Percentiles rank a stretch among this genome's conserved stretches.
phyloP scores from a whole-genome alignment of 2,329 filamentous ascomycete genomes.

The Cladosporium sp. region DNA sequence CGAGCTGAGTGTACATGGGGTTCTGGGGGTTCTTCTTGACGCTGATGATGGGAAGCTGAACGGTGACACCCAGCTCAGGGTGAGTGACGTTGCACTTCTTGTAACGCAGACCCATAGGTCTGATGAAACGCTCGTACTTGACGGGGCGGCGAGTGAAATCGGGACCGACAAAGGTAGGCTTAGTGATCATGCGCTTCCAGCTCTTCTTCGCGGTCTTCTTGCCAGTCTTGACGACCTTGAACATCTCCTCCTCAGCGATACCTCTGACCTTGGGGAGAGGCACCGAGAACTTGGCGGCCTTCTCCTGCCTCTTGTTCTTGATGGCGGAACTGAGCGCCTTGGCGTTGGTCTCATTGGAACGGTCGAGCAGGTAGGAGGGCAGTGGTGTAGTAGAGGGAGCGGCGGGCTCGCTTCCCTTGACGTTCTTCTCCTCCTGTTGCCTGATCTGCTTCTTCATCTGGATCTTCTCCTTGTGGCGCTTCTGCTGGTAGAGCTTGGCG shows the following conservation, averaged over 20 bases:
- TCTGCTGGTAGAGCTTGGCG: constrained; percentile 90
- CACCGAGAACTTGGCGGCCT: constrained; percentile 88
- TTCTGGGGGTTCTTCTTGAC: constrained; percentile 86
- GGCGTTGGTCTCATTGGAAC: constrained; percentile 62
- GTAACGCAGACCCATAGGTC: constrained; percentile 69
- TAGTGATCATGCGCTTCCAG: constrained; percentile 66
- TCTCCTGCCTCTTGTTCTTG: constrained; percentile 92
- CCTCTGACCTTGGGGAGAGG: constrained; percentile 91
- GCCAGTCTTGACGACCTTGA: constrained; percentile 92
- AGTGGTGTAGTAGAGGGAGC: constrained; percentile 78
- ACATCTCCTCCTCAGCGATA: constrained; percentile 95
- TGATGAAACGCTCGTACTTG: constrained; percentile 60
- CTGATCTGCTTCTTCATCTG: constrained; percentile 95
- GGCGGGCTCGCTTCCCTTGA: constrained; percentile 76
- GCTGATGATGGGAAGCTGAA: constrained; percentile 63
- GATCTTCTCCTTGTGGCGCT: constrained; percentile 95
- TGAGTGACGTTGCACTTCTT: constrained; percentile 69
- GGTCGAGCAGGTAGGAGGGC: constrained; percentile 89
- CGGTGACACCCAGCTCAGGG: constrained; percentile 78
- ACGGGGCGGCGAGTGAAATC: constrained; percentile 80
- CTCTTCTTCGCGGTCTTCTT: constrained; percentile 89
- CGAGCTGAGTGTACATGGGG: constrained; percentile 86
- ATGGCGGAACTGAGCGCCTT: constrained; percentile 79
- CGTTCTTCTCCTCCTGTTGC: constrained; percentile 90
- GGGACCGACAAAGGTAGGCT: constrained; percentile 82